Base-by-base conservation (phyloP, 768 basidiomycete species). In the Cystobasidium onofrii region DNA sequence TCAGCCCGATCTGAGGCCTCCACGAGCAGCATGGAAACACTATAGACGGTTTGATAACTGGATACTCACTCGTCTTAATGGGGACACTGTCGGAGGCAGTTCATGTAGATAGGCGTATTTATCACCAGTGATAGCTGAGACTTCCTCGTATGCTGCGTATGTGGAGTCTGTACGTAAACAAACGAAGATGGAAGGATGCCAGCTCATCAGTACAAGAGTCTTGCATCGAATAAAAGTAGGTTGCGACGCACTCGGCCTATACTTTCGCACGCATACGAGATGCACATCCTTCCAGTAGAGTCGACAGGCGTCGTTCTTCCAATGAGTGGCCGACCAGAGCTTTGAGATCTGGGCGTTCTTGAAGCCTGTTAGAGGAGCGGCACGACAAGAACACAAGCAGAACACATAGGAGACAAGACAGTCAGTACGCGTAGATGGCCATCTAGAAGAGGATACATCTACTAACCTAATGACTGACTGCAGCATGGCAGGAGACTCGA, bases 311-410 rank as follows among this genome's bases (percentile, higher is more conserved):
- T 71, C 69, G 54, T 34, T 67, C 36, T 71, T 71, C 69, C 69
- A 71, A 29, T 71, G 69, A n/a, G 54, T 27, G 10, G 69, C 69
- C 1, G 69, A 27, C 69, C 69, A 71, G 3, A 71, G 44, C 69
- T 71, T 71, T 55, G 69, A 71, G 20, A 71, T 39, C 13, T 60
- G 50, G 15, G 29, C 25, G 29, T 71, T 71, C 44, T 55, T 55
- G 54, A 31, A 61, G 52, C 69, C 69, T 71, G 69, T 17, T 70
- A n/a, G n/a, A n/a, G n/a, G 54, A n/a, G 27, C 12, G 7, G 20
- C 10, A 55, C 29, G n/a, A 29, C 57, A 29, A 4, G 15, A 20
- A 29, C 69, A 55, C 7, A 36, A 23, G 18, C n/a, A 31, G 41
- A 6, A 39, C 41, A 27, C 31, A 44, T 13, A 23, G 31, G 34